phyloP scores from a whole-genome alignment of 768 basidiomycete genomes.

The Royoungia palumana region DNA sequence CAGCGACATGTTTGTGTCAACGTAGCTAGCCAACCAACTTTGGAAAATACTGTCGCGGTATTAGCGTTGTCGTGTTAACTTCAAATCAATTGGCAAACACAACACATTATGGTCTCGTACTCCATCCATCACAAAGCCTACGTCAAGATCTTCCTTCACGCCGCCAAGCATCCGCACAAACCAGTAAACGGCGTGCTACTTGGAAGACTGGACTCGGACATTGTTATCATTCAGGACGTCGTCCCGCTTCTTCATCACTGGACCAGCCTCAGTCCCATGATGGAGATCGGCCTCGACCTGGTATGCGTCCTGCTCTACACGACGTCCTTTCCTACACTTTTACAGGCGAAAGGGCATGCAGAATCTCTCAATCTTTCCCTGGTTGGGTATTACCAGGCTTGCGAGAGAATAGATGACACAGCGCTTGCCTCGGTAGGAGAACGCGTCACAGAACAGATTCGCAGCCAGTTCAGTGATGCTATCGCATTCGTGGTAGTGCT shows the following conservation, averaged over 20 bases:
- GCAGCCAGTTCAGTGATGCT: constrained; percentile 51
- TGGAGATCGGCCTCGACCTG: constrained; percentile 80
- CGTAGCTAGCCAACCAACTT: too few relatives aligned
- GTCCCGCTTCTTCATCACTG: constrained; percentile 82
- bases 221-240: constrained; percentile 56
- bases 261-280: constrained; percentile 81
- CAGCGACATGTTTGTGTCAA: too few relatives aligned
- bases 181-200: constrained; percentile 79
- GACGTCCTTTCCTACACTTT: not conserved
- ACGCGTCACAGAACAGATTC: constrained; percentile 55
- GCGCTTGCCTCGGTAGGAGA: constrained; percentile 65
- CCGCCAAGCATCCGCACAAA: constrained; percentile 73
- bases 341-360: constrained; percentile 59
- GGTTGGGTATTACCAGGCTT: constrained; percentile 77
- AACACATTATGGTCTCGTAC: constrained; percentile 41
- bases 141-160: constrained; percentile 72
- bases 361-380: constrained; percentile 48
- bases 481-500: constrained; percentile 66
- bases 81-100: too few relatives aligned
- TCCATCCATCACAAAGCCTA: constrained; percentile 61
- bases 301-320: constrained; percentile 37
- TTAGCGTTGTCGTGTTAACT: too few relatives aligned
- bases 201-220: constrained; percentile 41
- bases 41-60: too few relatives aligned
- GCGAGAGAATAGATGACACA: constrained; percentile 57